These are phyloP conservation scores for Umbelopsis sp. DNA, from an alignment of 192 early-diverging fungal genomes.

Conservation along the genomic window DNA sequence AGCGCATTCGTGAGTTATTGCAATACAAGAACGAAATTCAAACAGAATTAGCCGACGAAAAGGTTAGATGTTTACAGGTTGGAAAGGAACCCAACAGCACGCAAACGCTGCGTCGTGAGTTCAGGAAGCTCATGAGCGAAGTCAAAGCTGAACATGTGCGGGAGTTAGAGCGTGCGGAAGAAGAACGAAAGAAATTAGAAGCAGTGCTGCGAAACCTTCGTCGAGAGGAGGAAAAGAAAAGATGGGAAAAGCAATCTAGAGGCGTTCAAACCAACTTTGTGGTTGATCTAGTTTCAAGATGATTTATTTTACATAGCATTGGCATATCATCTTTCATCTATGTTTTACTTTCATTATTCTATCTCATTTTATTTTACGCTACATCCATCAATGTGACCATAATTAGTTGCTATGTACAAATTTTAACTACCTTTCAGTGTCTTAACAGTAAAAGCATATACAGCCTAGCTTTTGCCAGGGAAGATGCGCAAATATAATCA, in stretches of 20 bases:
- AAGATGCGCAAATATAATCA: too few species aligned
- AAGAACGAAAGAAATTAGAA: conserved; percentile 46
- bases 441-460: too few species aligned
- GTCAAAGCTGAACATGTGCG: conserved; percentile 47
- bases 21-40: conserved; percentile 28
- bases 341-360: too few species aligned
- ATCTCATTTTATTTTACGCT: too few species aligned
- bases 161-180: conserved; percentile 42
- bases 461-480: too few species aligned
- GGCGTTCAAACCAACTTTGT: conserved; percentile 34
- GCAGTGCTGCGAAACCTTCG: conserved; percentile 36
- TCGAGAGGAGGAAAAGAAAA: conserved; percentile 35
- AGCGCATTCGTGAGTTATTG: conserved; percentile 27
- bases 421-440: too few species aligned
- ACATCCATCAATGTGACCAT: too few species aligned
- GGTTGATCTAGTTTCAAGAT: background rate
- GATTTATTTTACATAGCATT: background rate
- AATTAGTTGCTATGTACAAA: too few species aligned
- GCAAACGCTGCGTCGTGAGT: conserved; percentile 52
- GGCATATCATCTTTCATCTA: too few species aligned
- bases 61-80: conserved; percentile 32
- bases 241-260: conserved; percentile 34
- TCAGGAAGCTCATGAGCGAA: conserved; percentile 52
- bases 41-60: conserved; percentile 39
- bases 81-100: conserved; percentile 31